phyloP scores from a whole-genome alignment of 176 grass and related monocot genomes.

The Canna indica region DNA sequence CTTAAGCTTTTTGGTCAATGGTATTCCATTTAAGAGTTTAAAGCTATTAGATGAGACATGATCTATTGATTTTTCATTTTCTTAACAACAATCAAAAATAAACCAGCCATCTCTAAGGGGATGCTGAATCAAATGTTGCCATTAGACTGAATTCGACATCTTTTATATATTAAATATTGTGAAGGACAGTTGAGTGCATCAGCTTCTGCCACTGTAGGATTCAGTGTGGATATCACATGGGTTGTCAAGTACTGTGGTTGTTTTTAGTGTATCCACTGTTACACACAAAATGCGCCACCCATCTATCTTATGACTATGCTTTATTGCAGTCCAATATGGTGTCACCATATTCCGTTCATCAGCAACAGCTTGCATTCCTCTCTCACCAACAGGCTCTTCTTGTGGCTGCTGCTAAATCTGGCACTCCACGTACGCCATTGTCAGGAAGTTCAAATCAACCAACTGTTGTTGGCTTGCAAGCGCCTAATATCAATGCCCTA shows the following conservation, averaged over 20 bases:
- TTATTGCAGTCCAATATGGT: constrained; percentile 85
- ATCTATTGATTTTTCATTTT: too few species aligned
- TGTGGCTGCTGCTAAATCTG: constrained; percentile 73
- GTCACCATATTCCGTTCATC: constrained; percentile 73
- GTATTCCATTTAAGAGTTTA: too few species aligned
- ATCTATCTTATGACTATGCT: too few species aligned
- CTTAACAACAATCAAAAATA: too few species aligned
- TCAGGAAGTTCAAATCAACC: constrained; percentile 35
- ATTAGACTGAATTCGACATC: background rate
- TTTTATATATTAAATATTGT: background rate
- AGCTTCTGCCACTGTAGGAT: background rate
- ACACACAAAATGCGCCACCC: background rate
- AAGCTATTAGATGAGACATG: too few species aligned
- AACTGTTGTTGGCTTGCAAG: constrained; percentile 34
- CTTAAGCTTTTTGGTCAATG: too few species aligned
- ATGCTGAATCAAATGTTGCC: background rate
- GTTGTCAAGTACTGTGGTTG: background rate
- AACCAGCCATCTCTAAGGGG: background rate
- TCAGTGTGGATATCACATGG: background rate
- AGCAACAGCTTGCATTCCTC: constrained; percentile 85
- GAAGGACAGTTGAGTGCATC: background rate
- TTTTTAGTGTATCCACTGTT: constrained; percentile 16
- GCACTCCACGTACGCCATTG: constrained; percentile 35
- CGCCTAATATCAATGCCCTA: constrained; percentile 32
- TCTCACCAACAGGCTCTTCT: constrained; percentile 93